Base-by-base conservation (phyloP, 495 filamentous ascomycete genomes). In the Chaetomium tenue region DNA sequence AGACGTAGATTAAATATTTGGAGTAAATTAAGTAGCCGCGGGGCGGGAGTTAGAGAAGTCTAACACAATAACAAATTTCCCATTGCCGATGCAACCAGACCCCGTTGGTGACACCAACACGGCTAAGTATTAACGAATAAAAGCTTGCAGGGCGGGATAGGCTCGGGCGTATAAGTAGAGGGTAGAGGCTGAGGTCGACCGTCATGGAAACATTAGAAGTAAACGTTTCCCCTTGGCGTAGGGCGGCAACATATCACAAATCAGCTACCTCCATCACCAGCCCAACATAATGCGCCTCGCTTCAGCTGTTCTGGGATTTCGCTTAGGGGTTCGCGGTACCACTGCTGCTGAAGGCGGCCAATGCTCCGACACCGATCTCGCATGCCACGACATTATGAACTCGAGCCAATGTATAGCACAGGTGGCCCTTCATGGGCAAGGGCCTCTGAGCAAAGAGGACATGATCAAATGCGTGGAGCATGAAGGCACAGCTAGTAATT, bases 391-490 rank as follows among this genome's bases (percentile, higher is more conserved):
- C 26, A 53, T 53, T 12, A 53, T 53, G 51, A 53, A 53, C 12
- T 53, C 51, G 15, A 53, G 51, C 51, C 51, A 53, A 11, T 53
- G 51, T n/a, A 53, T 53, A 18, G 25, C 23, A 33, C 26, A 33
- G 5, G 22, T 53, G 25, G 26, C 30, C n/a, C 51, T 30, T 9
- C 13, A 30, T 6, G 13, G 5, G 9, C 39, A 40, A 18, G 15
- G 3, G 26, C 15, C 26, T 2, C 1, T 53, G 40, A 53, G 25
- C 26, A 53, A 53, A 33, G 51, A 53, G 15, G 51, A 26, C 26
- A 30, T 53, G 51, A 23, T 53, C 51, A 53, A 53, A 9, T 53
- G 51, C 13, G 51, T 53, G 51, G 51, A 53, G 26, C 51, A 53
- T 53, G 51, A 53, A n/a, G 51, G 51, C 3, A 53, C 51, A 3